Base-by-base conservation (phyloP, 805 yeast genomes). In the Kodamaea hsintzibuensis region DNA sequence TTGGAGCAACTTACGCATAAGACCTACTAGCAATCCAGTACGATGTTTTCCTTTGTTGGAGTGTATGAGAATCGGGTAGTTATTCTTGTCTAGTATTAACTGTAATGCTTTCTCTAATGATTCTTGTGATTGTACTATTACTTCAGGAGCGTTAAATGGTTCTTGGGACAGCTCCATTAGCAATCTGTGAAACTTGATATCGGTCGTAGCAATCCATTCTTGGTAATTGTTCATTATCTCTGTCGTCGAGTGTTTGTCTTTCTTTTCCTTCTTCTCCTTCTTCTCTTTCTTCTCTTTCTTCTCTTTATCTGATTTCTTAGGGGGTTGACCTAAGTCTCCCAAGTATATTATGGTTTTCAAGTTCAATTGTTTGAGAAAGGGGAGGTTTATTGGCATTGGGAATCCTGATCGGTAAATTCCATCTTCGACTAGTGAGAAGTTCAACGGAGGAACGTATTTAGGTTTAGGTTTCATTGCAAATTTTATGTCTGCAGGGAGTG, bases 31-130 rank as follows among this genome's bases (percentile, higher is more conserved):
- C 0, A 95, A 92, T 0, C 98, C 98, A 2, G 91, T 92, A 43
- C 99, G 72, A 67, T 93, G 99, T 68, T 95, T 95, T n/a, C 99
- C 99, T 73, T 93, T 93, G 69, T 95, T 91, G 2, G 97, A 91
- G 68, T 95, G 98, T 10, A 93, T 82, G 53, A 93, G 75, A 10
- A 93, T 83, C 1, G 99, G 99, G 66, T 88, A 90, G 66, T 91
- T 91, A 12, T 84, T 82, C 47, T 76, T 77, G 61, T 87, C 81
- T 33, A 85, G 66, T 48, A 88, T 75, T 38, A 87, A 62, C 53
- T 80, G 75, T 42, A 88, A 71, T 0, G 89, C 85, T 18, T 70
- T 65, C 43, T 82, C 75, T 54, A 91, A 78, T 1, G 86, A 81
- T 35, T 59, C 65, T 50, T 71, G 72, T 0, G 77, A 66, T 55